Conservation (phyloP, 2,329 filamentous ascomycete genomes). For the Ilyonectria mors-panacis region DNA sequence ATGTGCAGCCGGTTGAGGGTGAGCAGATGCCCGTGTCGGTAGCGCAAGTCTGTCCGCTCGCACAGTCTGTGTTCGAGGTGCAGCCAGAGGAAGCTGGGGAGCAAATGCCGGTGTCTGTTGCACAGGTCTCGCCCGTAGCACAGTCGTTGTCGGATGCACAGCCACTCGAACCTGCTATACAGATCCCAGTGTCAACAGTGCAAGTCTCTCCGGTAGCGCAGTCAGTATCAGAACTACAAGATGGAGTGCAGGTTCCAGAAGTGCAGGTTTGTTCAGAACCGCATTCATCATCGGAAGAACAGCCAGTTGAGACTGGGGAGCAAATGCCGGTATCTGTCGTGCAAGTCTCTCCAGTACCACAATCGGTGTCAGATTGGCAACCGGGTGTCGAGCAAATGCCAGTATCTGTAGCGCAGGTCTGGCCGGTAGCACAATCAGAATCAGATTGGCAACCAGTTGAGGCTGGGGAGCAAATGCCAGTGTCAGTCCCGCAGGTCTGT, state of each 20-base stretch:
- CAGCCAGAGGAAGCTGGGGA: not conserved
- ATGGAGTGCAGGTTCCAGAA: not conserved
- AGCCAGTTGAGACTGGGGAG: not conserved
- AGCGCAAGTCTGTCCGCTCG: not conserved
- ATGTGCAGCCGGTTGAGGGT: not conserved
- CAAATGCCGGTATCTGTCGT: not conserved
- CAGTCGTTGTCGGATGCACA: not conserved
- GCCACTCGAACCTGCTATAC: not conserved
- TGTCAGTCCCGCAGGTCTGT: slow-evolving; percentile 3
- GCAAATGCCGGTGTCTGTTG: not conserved
- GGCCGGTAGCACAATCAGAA: not conserved
- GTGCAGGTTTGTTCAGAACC: not conserved
- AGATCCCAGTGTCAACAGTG: not conserved
- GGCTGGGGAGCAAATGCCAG: not conserved
- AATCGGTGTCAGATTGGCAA: not conserved
- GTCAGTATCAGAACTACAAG: not conserved
- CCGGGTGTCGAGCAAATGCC: not conserved
- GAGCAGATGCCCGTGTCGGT: not conserved
- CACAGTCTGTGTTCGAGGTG: not conserved
- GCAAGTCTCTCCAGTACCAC: not conserved
- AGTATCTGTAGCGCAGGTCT: not conserved
- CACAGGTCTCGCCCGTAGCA: not conserved
- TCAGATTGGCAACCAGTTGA: not conserved
- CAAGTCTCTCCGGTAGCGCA: not conserved
- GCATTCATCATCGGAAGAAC: not conserved